Percentiles rank a stretch among this genome's conserved stretches.
Conservation (phyloP, 371 early-diverging fungal genomes). For the Lichtheimia ramosa region DNA sequence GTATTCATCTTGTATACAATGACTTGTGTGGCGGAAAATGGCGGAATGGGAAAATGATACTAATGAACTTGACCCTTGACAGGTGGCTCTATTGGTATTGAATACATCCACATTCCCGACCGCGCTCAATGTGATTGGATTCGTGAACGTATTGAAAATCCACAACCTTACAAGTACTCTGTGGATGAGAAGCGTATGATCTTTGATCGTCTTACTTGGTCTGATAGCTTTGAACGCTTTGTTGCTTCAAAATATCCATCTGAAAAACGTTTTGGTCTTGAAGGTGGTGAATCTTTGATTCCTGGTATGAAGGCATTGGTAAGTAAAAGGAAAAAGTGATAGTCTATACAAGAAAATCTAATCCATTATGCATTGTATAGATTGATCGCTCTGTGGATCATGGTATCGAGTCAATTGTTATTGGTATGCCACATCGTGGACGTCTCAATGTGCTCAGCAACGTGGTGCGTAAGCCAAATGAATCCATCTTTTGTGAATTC, state of each 20-base stretch:
- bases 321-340: slow-evolving; percentile 18
- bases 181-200: slow-evolving; percentile 88
- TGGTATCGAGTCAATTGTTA: slow-evolving; percentile 91
- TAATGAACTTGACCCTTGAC: neutral
- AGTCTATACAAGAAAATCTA: neutral
- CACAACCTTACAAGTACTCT: slow-evolving; percentile 80
- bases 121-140: slow-evolving; percentile 97
- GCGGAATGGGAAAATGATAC: neutral
- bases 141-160: slow-evolving; percentile 87
- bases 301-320: slow-evolving; percentile 97
- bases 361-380: slow-evolving; percentile 34
- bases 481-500: slow-evolving; percentile 97
- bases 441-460: slow-evolving; percentile 96
- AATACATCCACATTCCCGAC: slow-evolving; percentile 97
- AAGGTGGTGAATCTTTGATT: slow-evolving; percentile 95
- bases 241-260: slow-evolving; percentile 92
- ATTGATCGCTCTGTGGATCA: slow-evolving; percentile 93
- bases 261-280: slow-evolving; percentile 97
- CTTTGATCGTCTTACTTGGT: slow-evolving; percentile 95
- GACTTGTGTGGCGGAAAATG: neutral
- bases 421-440: slow-evolving; percentile 99
- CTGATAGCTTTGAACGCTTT: slow-evolving; percentile 94
- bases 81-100: slow-evolving; percentile 91
- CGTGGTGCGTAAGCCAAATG: slow-evolving; percentile 96
- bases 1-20: slow-evolving; percentile 7